Evolutionary conservation across 768 basidiomycete genomes (phyloP).

Genomic region (Mrakia blollopis): DNA sequence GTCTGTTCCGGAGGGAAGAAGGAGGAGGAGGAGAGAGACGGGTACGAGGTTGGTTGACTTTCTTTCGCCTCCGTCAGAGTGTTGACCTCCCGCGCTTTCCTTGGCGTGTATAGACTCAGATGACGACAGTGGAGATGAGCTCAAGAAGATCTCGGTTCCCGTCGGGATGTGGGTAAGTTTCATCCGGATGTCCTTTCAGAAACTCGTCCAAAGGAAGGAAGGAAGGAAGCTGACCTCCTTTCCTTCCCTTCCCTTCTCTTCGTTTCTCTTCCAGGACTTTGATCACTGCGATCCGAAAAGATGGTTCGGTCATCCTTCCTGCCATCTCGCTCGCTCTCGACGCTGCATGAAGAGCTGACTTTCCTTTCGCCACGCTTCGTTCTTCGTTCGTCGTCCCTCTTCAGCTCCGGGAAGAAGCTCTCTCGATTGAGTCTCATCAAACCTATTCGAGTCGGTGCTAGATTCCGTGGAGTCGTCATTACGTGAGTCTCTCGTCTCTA

Average conservation of each 20-base stretch:
- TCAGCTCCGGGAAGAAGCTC: no score
- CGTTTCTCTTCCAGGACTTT: conserved; percentile 61
- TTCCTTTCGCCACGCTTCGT: neutral
- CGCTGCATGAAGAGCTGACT: no score
- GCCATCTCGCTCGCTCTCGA: no score
- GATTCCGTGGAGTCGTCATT: conserved; percentile 87
- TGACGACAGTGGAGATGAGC: conserved; percentile 45
- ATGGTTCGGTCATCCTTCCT: conserved; percentile 44
- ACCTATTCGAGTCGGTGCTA: conserved; percentile 72
- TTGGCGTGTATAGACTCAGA: conserved; percentile 49
- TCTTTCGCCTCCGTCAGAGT: no score
- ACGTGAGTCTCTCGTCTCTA: conserved; percentile 60
- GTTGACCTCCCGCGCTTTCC: neutral
- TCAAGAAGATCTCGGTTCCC: conserved; percentile 53
- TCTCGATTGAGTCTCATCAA: conserved; percentile 76
- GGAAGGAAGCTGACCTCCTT: conserved; percentile 1
- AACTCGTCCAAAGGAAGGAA: neutral
- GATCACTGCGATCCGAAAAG: conserved; percentile 91
- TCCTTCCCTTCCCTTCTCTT: neutral
- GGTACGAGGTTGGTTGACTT: no score
- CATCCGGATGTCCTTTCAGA: conserved; percentile 54
- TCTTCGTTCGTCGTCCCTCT: no score
- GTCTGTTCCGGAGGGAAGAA: no score
- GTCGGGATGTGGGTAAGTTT: conserved; percentile 99
- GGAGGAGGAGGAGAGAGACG: no score